Conservation (phyloP, 2,329 filamentous ascomycete genomes). For the Aspergillus flavus region DNA sequence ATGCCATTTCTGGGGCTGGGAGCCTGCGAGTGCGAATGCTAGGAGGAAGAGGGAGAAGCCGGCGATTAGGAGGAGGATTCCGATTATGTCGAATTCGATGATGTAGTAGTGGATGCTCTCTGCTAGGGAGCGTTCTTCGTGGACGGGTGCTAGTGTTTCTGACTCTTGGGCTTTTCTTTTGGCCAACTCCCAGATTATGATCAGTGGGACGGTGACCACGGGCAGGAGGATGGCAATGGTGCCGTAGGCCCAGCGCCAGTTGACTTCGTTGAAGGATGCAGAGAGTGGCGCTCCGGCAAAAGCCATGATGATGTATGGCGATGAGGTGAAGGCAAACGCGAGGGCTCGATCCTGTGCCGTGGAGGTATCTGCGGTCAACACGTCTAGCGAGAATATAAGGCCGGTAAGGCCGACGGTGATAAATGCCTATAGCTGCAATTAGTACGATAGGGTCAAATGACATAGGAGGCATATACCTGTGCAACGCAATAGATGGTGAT, state of each 20-base stretch:
- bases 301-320: constrained; percentile 63
- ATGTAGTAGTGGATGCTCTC: constrained; percentile 54
- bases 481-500: constrained; percentile 65
- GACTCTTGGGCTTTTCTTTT: constrained; percentile 55
- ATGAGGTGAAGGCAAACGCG: constrained; percentile 59
- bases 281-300: constrained; percentile 58
- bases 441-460: background rate
- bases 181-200: constrained; percentile 54
- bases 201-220: constrained; percentile 56
- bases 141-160: constrained; percentile 48
- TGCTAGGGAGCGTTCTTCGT: constrained; percentile 42
- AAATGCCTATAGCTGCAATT: constrained; percentile 48
- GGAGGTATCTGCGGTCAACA: constrained; percentile 64
- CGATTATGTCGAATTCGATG: constrained; percentile 62
- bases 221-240: constrained; percentile 62
- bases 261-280: constrained; percentile 51
- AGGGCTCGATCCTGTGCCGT: constrained; percentile 60
- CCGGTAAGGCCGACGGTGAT: constrained; percentile 60
- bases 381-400: constrained; percentile 55
- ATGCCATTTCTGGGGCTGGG: constrained; percentile 41
- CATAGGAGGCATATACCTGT: constrained; percentile 33
- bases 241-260: constrained; percentile 65
- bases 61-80: constrained; percentile 59
- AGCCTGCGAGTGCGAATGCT: constrained; percentile 53
- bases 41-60: constrained; percentile 54